Conservation (phyloP, 164 flowering plant genomes). For the Chloranthus sessilifolius region DNA sequence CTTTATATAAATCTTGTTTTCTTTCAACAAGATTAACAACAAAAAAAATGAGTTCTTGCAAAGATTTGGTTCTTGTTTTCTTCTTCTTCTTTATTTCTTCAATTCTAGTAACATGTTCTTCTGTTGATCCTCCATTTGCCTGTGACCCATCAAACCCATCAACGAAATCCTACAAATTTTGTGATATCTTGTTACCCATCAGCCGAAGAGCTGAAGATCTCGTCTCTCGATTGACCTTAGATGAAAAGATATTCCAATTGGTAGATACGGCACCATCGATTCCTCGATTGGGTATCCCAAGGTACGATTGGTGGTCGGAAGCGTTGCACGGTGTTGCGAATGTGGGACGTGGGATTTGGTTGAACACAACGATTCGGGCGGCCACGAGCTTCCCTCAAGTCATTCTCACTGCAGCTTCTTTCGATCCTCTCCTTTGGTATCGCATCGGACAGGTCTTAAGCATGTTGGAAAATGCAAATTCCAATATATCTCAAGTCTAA, state of each 20-base stretch:
- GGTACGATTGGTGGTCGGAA: constrained; percentile 91
- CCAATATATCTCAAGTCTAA: neutral
- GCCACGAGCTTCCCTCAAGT: constrained; percentile 94
- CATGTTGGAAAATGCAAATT: neutral
- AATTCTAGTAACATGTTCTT: constrained; percentile 4
- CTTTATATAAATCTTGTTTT: too few species aligned
- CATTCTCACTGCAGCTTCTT: constrained; percentile 76
- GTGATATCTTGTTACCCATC: constrained; percentile 48
- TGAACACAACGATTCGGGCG: constrained; percentile 41
- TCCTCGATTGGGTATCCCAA: constrained; percentile 75
- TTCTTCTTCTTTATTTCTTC: constrained; percentile 6
- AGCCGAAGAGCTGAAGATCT: constrained; percentile 49
- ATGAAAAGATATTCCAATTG: constrained; percentile 79
- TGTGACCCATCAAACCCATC: constrained; percentile 49
- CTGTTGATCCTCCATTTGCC: constrained; percentile 45
- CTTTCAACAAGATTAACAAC: too few species aligned
- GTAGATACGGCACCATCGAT: constrained; percentile 60
- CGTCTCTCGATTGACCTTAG: constrained; percentile 67
- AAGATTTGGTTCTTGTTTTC: neutral
- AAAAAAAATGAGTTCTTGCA: neutral
- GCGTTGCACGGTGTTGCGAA: constrained; percentile 62
- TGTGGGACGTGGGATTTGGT: constrained; percentile 37
- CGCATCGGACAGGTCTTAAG: constrained; percentile 60
- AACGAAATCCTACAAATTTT: constrained; percentile 45
- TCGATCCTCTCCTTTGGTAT: constrained; percentile 65